phyloP scores from a whole-genome alignment of 805 yeast species.

The Ogataea trehalophila region DNA sequence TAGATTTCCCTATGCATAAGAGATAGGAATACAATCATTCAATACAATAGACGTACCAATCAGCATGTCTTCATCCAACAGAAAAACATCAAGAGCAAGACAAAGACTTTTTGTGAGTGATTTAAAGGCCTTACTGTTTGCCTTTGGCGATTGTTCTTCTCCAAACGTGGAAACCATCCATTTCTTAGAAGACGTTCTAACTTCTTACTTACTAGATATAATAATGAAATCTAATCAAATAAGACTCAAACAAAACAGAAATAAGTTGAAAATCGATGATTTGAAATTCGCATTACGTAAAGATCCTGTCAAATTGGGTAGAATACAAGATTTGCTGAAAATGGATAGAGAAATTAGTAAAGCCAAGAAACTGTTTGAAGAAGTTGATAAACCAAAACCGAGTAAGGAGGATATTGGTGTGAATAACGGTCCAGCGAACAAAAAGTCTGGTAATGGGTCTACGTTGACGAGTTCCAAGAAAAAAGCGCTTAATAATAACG shows the following conservation, averaged over 20 bases:
- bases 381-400: conserved; percentile 44
- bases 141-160: conserved; percentile 67
- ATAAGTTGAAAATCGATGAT: conserved; percentile 66
- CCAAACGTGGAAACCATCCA: conserved; percentile 65
- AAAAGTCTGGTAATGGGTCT: too few relatives aligned
- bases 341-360: conserved; percentile 58
- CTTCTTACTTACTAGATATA: conserved; percentile 57
- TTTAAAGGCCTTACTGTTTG: conserved; percentile 56
- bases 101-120: conserved; percentile 34
- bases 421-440: conserved; percentile 4
- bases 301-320: conserved; percentile 63
- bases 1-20: too few relatives aligned
- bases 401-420: conserved; percentile 22
- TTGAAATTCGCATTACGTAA: conserved; percentile 64
- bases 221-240: conserved; percentile 47
- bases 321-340: conserved; percentile 59
- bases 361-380: conserved; percentile 66
- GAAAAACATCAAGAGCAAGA: conserved; percentile 12
- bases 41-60: too few relatives aligned
- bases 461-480: neutral
- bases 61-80: conserved; percentile 9
- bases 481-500: neutral
- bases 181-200: conserved; percentile 61
- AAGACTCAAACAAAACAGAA: conserved; percentile 44
- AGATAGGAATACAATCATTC: too few relatives aligned